These are phyloP conservation scores for Neurospora cerealis DNA, from an alignment of 495 filamentous ascomycete species.

Conservation along the genomic window DNA sequence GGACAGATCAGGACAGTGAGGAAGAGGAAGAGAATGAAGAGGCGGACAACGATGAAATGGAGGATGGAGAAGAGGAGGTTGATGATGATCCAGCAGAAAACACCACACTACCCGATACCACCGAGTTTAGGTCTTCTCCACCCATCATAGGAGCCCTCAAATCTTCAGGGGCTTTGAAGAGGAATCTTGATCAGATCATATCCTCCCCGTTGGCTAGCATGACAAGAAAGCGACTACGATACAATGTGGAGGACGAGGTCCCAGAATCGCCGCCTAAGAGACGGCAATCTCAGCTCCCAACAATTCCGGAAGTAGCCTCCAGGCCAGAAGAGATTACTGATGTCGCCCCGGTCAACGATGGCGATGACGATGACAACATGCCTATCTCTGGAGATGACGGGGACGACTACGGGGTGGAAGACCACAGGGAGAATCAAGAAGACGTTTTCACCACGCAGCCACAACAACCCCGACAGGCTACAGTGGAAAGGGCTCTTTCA, in stretches of 20 bases:
- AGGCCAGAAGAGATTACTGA: neutral
- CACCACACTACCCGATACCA: neutral
- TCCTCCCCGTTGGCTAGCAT: neutral
- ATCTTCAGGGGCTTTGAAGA: neutral
- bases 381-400: neutral
- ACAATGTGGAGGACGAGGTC: neutral
- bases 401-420: neutral
- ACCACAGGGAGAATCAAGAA: neutral
- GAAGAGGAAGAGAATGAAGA: constrained; percentile 8
- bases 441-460: constrained; percentile 17
- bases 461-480: constrained; percentile 9
- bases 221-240: neutral
- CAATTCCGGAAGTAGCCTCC: neutral
- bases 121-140: neutral
- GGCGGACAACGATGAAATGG: constrained; percentile 9
- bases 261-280: constrained; percentile 3
- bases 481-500: neutral
- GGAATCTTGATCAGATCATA: neutral
- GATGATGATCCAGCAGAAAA: constrained; percentile 8
- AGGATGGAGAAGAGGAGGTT: constrained; percentile 4
- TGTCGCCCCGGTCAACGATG: neutral
- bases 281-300: constrained; percentile 4
- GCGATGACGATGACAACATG: neutral
- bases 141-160: constrained; percentile 1
- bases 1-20: neutral